These are phyloP conservation scores for Acanthamoeba comandoni DNA, from an alignment of 208 protist species.

Conservation along the genomic window DNA sequence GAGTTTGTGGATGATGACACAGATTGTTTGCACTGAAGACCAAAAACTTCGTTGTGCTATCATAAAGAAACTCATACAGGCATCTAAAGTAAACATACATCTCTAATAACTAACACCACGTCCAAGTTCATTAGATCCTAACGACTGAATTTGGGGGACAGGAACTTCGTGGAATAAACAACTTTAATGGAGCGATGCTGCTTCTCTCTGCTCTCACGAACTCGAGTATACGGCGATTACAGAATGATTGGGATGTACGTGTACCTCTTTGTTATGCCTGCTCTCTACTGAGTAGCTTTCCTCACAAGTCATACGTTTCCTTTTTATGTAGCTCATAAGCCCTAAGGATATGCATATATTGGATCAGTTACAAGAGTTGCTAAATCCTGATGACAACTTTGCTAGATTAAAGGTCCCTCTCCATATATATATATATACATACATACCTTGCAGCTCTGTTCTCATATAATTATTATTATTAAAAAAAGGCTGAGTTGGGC, in stretches of 20 bases:
- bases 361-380: constrained; percentile 52
- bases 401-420: constrained; percentile 9
- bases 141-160: neutral
- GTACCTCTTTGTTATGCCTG: neutral
- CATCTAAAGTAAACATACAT: constrained; percentile 6
- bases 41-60: constrained; percentile 30
- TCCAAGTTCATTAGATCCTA: neutral
- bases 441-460: too few species aligned
- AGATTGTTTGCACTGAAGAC: constrained; percentile 31
- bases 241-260: constrained; percentile 33
- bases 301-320: neutral
- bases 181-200: constrained; percentile 65
- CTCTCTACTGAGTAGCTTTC: neutral
- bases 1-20: constrained; percentile 67
- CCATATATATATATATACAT: neutral
- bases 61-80: constrained; percentile 40
- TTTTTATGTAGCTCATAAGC: constrained; percentile 1
- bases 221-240: constrained; percentile 30
- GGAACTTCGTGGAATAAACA: constrained; percentile 56
- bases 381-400: constrained; percentile 66
- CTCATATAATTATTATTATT: neutral
- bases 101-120: neutral
- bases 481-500: neutral
- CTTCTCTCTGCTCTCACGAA: constrained; percentile 44
- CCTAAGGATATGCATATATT: constrained; percentile 30